These are phyloP conservation scores for Cryptococcus sp. DNA, from an alignment of 1,284 basidiomycete species.

Conservation along the genomic window DNA sequence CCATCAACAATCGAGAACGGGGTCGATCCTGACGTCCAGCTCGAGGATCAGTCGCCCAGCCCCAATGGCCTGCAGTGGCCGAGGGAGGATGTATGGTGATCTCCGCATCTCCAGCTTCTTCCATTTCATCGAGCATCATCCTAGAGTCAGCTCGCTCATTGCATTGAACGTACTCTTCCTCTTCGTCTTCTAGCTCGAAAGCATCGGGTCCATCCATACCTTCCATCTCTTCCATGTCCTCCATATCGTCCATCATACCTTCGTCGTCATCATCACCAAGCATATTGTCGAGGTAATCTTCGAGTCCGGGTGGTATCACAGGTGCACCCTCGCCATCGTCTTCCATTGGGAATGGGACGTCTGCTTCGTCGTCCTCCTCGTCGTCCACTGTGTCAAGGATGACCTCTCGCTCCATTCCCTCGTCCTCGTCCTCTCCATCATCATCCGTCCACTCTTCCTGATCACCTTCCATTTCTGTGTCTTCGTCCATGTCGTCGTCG, in stretches of 20 bases:
- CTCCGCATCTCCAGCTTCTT: slow-evolving; percentile 24
- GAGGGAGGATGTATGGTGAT: slow-evolving; percentile 6
- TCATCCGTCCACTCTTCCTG: slow-evolving; percentile 12
- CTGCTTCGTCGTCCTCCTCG: not conserved
- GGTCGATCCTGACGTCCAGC: not conserved
- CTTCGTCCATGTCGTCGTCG: slow-evolving; percentile 38
- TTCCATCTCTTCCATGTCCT: slow-evolving; percentile 16
- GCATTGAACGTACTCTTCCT: slow-evolving; percentile 45
- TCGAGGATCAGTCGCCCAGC: slow-evolving; percentile 16
- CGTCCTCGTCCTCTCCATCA: slow-evolving; percentile 44
- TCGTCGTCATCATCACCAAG: slow-evolving; percentile 54
- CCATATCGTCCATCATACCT: slow-evolving; percentile 33
- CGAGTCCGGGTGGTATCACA: slow-evolving; percentile 11
- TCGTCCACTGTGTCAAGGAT: slow-evolving; percentile 20
- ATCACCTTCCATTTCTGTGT: slow-evolving; percentile 25
- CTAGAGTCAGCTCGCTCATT: no score
- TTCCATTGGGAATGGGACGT: slow-evolving; percentile 2
- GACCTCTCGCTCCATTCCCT: slow-evolving; percentile 23
- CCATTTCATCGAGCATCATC: slow-evolving; percentile 10
- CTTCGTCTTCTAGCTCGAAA: no score
- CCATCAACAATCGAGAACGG: slow-evolving; percentile 5
- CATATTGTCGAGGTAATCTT: slow-evolving; percentile 12
- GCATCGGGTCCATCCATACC: no score
- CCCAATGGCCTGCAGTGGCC: slow-evolving; percentile 24
- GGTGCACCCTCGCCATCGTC: slow-evolving; percentile 25